Evolutionary conservation across 345 rosid genomes (phyloP), one percentile per base, ranked within the genome.

Genomic region (Ceriops zippeliana): DNA sequence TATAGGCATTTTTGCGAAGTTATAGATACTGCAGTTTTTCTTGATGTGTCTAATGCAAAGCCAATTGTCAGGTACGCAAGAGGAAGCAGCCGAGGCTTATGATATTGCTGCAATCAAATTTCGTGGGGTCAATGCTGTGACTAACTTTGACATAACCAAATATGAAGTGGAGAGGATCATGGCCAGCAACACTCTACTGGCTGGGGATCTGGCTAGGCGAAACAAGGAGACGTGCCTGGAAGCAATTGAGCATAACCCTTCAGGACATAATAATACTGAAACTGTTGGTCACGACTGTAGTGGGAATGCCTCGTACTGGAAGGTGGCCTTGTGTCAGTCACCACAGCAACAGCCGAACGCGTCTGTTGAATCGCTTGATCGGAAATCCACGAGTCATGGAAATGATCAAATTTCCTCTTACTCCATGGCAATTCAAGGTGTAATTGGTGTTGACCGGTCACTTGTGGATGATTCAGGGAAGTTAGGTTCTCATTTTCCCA

Each of bases 1-100:
- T 8, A 13, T 63, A 3, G 27, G 61, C 60, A n/a, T 66, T 21
- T 20, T 2, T 11, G 8, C 0, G 26, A 62, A 34, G 10, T 46
- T 11, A 15, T 52, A 15, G 22, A 0, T 34, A 34, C 37, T 34
- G 37, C 7, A 7, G 9, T 34, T 34, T 7, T 34, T 47, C 3
- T 28, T 5, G 34, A 37, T 24, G 32, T 71, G 42, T 59, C 24
- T 30, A 7, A 9, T 10, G 1, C 46, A 0, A 19, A 72, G 52
- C 6, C 57, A 28, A 63, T 53, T 62, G 34, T 24, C 74, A 87
- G 92, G 92, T 71, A 87, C 96, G 19, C 96, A 89, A 73, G 96
- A 89, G 80, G 96, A 89, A 80, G 96, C 96, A 13, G 96, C 96
- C 1, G 96, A 89, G 70, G 90, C 96, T 27, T 89, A 89, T 58